phyloP scores from a whole-genome alignment of 345 rosid genomes.

The Clausena lansium region DNA sequence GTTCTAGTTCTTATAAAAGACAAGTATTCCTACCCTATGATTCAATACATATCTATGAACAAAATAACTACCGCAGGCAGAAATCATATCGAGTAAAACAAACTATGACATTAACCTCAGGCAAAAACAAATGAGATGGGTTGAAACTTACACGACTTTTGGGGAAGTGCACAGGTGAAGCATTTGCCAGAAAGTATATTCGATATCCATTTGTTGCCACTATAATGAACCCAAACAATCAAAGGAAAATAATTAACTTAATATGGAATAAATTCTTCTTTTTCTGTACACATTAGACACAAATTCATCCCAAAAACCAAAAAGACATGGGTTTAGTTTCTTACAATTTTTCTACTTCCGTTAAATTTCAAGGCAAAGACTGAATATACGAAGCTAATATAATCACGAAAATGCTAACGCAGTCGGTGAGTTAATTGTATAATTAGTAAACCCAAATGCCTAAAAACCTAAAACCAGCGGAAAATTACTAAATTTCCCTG shows the following conservation, averaged over 20 bases:
- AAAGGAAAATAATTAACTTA: slow-evolving; percentile 8
- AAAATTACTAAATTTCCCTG: neutral
- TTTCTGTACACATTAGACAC: neutral
- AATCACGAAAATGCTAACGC: too few relatives aligned
- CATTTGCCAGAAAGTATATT: slow-evolving; percentile 99
- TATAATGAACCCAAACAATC: slow-evolving; percentile 32
- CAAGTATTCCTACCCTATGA: neutral
- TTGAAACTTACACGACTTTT: slow-evolving; percentile 84
- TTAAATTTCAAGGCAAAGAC: too few relatives aligned
- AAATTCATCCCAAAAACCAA: too few relatives aligned
- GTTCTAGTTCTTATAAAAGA: neutral
- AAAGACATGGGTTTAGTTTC: too few relatives aligned
- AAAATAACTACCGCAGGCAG: neutral
- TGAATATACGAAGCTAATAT: too few relatives aligned
- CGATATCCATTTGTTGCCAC: slow-evolving; percentile 99
- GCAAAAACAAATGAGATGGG: neutral
- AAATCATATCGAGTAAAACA: neutral
- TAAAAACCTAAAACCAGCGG: neutral
- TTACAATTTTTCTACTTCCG: too few relatives aligned
- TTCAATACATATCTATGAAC: neutral
- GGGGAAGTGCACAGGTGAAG: slow-evolving; percentile 96
- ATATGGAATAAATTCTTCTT: neutral
- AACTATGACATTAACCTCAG: neutral
- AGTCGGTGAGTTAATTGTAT: neutral
- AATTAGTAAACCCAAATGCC: neutral